Conservation (phyloP, 108 stramenopile genomes). For the Cafeteria roenbergensis region DNA sequence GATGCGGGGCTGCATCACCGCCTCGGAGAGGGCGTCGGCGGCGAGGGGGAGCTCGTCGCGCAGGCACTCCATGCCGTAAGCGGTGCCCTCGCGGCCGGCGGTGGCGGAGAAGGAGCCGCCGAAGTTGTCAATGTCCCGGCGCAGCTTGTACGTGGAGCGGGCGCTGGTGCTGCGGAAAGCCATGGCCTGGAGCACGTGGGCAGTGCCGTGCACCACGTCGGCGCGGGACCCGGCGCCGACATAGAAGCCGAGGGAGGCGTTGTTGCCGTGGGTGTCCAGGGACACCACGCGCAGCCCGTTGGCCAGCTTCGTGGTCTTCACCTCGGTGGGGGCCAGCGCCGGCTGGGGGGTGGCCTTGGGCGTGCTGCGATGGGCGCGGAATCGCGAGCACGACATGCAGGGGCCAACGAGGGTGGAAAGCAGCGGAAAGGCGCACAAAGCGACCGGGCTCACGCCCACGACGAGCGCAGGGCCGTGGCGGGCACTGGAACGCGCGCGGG, state of each 20-base stretch:
- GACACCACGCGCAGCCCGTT: constrained; percentile 2
- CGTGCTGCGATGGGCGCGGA: too few relatives aligned
- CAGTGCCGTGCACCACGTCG: neutral
- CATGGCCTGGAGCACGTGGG: neutral
- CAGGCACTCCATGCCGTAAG: neutral
- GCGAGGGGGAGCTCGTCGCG: neutral
- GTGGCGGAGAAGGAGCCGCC: neutral
- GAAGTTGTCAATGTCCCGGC: constrained; percentile 1
- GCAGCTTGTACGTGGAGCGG: neutral
- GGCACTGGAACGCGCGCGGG: too few relatives aligned
- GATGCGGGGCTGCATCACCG: neutral
- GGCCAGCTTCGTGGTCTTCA: neutral
- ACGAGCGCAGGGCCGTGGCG: too few relatives aligned
- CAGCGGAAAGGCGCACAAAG: too few relatives aligned
- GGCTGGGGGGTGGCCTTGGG: neutral
- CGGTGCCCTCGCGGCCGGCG: neutral
- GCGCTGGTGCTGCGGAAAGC: neutral
- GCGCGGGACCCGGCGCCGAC: neutral
- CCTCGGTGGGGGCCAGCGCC: neutral
- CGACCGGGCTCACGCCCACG: too few relatives aligned
- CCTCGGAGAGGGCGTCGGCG: constrained; percentile 1
- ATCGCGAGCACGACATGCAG: too few relatives aligned
- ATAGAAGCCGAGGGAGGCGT: neutral
- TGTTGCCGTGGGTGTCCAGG: neutral
- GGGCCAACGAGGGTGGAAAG: too few relatives aligned